phyloP scores from a whole-genome alignment of 208 protist genomes.

The Leishmania braziliensis region DNA sequence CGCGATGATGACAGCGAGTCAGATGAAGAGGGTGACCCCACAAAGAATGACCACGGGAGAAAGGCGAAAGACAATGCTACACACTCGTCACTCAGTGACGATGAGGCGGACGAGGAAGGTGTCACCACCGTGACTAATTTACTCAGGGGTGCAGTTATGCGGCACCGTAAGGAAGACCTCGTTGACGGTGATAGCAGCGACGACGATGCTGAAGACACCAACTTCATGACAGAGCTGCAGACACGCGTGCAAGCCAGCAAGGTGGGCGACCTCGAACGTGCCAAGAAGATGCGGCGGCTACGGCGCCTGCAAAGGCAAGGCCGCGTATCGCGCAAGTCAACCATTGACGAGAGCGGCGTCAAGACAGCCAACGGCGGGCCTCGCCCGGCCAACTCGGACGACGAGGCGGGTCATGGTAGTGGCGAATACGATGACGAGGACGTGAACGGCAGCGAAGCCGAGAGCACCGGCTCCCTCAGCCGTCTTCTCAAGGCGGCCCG shows the following conservation, averaged over 20 bases:
- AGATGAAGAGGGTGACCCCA: constrained; percentile 35
- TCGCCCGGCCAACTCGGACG: constrained; percentile 13
- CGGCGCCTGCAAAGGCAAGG: constrained; percentile 71
- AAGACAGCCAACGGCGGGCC: constrained; percentile 29
- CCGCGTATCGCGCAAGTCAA: constrained; percentile 63
- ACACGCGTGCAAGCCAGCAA: constrained; percentile 50
- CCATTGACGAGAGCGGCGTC: constrained; percentile 58
- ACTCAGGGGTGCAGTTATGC: constrained; percentile 46
- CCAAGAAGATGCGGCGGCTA: constrained; percentile 79
- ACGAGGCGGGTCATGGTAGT: constrained; percentile 28
- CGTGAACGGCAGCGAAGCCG: constrained; percentile 20
- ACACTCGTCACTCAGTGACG: not conserved
- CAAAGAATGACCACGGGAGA: not conserved
- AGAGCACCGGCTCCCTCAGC: constrained; percentile 35
- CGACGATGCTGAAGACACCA: constrained; percentile 24
- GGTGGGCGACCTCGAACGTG: constrained; percentile 58
- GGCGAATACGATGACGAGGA: constrained; percentile 33
- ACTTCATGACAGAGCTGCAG: constrained; percentile 61
- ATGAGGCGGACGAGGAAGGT: constrained; percentile 11
- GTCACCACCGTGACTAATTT: constrained; percentile 30
- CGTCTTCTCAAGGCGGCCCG: constrained; percentile 21
- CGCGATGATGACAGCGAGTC: constrained; percentile 59
- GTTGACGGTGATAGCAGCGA: constrained; percentile 2
- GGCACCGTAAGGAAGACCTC: not conserved
- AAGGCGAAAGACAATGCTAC: no score